Evolutionary conservation across 805 yeast genomes (phyloP).

Genomic region (Wickerhamomyces rabaulensis): DNA sequence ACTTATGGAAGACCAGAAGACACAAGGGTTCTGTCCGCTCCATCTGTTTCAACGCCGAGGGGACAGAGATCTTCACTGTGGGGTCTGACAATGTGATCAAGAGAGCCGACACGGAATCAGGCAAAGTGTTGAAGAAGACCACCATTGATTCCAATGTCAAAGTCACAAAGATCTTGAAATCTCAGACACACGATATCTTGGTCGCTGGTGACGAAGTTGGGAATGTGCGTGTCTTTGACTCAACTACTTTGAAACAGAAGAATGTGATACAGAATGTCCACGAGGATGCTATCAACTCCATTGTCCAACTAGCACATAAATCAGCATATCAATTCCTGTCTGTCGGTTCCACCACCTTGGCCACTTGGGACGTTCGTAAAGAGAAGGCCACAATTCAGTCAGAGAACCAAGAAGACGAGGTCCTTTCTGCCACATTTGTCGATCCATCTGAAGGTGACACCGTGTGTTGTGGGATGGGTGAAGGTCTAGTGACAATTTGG

Average conservation of each 20-base stretch:
- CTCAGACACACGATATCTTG: conserved; percentile 35
- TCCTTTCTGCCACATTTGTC: conserved; percentile 68
- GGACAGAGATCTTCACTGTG: conserved; percentile 53
- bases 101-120: conserved; percentile 64
- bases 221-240: conserved; percentile 55
- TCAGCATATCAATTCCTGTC: conserved; percentile 78
- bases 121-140: conserved; percentile 64
- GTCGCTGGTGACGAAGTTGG: conserved; percentile 69
- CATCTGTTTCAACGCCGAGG: conserved; percentile 49
- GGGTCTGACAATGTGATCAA: conserved; percentile 82
- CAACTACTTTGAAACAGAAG: conserved; percentile 41
- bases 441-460: conserved; percentile 59
- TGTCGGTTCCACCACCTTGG: conserved; percentile 75
- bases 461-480: conserved; percentile 82
- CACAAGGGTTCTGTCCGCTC: conserved; percentile 87
- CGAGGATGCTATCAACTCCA: conserved; percentile 72
- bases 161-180: conserved; percentile 30
- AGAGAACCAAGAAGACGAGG: conserved; percentile 92
- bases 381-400: conserved; percentile 42
- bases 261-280: conserved; percentile 53
- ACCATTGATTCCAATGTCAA: conserved; percentile 12
- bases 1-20: conserved; percentile 79
- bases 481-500: conserved; percentile 88
- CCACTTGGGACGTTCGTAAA: conserved; percentile 74
- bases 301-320: conserved; percentile 62